Percentiles rank a stretch among this genome's conserved stretches.
Conservation (phyloP, 2,329 filamentous ascomycete genomes). For the Neospermospora avenae region DNA sequence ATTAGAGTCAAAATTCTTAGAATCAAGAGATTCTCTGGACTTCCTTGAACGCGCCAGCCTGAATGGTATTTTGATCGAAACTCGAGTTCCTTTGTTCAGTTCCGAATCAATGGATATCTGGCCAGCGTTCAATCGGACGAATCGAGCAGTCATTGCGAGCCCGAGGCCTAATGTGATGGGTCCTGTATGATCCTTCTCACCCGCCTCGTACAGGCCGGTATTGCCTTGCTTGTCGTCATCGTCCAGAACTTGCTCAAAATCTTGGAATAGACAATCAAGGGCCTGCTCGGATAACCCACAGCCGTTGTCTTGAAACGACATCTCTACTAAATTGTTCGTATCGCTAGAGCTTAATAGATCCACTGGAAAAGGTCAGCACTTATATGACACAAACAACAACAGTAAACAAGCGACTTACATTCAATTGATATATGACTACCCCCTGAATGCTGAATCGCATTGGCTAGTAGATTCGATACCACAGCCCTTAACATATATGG, state of each 20-base stretch:
- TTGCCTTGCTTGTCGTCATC: conserved; percentile 21
- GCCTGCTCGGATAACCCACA: conserved; percentile 22
- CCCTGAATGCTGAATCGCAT: conserved; percentile 24
- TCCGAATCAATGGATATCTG: conserved; percentile 26
- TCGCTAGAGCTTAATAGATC: conserved; percentile 16
- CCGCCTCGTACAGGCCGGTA: neutral
- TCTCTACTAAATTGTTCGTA: conserved; percentile 18
- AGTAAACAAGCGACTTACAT: neutral
- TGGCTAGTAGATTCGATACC: conserved; percentile 24
- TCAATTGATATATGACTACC: conserved; percentile 16
- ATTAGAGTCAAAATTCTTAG: too few relatives aligned
- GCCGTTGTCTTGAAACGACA: conserved; percentile 24
- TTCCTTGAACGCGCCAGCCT: conserved; percentile 11
- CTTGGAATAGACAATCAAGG: conserved; percentile 25
- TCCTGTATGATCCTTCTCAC: neutral
- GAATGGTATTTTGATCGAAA: conserved; percentile 27
- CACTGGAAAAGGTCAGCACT: conserved; percentile 6
- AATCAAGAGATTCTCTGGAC: too few relatives aligned
- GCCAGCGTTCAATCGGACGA: conserved; percentile 24
- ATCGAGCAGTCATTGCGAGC: conserved; percentile 25
- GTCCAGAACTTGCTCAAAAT: conserved; percentile 25
- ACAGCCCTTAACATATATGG: conserved; percentile 22
- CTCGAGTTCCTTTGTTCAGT: conserved; percentile 20
- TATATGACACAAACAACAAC: too few relatives aligned
- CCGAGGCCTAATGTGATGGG: conserved; percentile 23